Conservation (phyloP, 2,329 filamentous ascomycete species). For the Colletotrichum eleusines region DNA sequence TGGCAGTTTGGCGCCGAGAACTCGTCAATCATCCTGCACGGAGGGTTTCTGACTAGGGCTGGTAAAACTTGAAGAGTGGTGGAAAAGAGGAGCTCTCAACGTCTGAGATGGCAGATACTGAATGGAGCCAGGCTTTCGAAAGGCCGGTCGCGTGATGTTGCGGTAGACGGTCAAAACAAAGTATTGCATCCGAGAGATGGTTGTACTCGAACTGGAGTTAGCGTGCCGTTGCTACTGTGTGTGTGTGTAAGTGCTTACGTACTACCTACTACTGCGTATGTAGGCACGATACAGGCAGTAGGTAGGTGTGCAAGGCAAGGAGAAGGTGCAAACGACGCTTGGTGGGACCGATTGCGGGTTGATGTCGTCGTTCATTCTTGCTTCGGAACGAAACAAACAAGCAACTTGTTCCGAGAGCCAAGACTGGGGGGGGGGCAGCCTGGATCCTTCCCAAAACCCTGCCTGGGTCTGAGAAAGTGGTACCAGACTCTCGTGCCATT, state of each 20-base stretch:
- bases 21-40: slow-evolving; percentile 37
- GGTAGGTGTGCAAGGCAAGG: not conserved
- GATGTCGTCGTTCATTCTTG: slow-evolving; percentile 36
- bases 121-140: slow-evolving; percentile 2
- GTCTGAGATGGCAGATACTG: slow-evolving; percentile 28
- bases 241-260: too few species aligned
- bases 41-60: slow-evolving; percentile 32
- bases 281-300: too few species aligned
- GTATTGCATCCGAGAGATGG: slow-evolving; percentile 15
- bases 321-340: slow-evolving; percentile 28
- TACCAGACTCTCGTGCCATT: not conserved
- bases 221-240: too few species aligned
- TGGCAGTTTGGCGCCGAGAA: slow-evolving; percentile 28
- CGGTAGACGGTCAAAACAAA: slow-evolving; percentile 19
- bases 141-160: slow-evolving; percentile 25
- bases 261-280: too few species aligned
- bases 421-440: not conserved
- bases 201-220: not conserved
- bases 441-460: slow-evolving; percentile 4
- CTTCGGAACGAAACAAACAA: slow-evolving; percentile 33
- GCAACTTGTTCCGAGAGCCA: slow-evolving; percentile 32
- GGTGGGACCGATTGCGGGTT: slow-evolving; percentile 14
- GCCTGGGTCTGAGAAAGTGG: not conserved
- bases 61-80: slow-evolving; percentile 27
- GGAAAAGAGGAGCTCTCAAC: slow-evolving; percentile 29